A percentile compares a stretch with the other conserved stretches of the same genome.
Conservation (phyloP, 176 grass and related monocot species). For the Eremochloa ophiuroides region DNA sequence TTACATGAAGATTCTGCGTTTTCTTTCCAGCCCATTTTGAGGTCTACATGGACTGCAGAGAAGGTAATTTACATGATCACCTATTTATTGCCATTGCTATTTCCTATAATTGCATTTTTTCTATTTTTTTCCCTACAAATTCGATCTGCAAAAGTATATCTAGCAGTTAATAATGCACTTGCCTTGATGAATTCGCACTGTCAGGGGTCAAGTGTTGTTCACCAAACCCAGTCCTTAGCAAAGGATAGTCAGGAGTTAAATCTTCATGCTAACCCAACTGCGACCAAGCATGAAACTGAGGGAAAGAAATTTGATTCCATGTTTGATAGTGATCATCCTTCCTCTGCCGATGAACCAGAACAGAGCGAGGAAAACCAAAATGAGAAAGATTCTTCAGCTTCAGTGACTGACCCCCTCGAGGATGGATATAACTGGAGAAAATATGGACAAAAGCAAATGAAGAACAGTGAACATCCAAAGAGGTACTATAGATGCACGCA, state of each 20-base stretch:
- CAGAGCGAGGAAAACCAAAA: conserved; percentile 28
- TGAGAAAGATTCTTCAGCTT: conserved; percentile 30
- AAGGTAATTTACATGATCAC: conserved; percentile 24
- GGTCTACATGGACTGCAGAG: conserved; percentile 35
- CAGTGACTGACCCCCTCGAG: conserved; percentile 21
- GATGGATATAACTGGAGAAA: conserved; percentile 98
- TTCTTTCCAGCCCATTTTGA: conserved; percentile 54
- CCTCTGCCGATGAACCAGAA: conserved; percentile 1
- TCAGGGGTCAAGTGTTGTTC: conserved; percentile 15
- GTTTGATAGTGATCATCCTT: conserved; percentile 29
- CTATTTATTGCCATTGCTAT: not conserved
- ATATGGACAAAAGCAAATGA: conserved; percentile 83
- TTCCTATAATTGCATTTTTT: not conserved
- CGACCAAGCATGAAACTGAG: conserved; percentile 11
- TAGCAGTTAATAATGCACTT: not conserved
- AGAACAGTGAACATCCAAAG: conserved; percentile 57
- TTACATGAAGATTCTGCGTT: conserved; percentile 42
- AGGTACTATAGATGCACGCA: conserved; percentile 89
- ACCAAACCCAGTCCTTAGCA: conserved; percentile 7
- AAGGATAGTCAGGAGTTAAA: conserved; percentile 28
- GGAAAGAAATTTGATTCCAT: conserved; percentile 22
- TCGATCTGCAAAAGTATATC: not conserved
- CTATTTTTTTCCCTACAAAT: not conserved
- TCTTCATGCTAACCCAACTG: conserved; percentile 34
- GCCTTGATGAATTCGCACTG: not conserved